Evolutionary conservation across 2,329 filamentous ascomycete genomes (phyloP), one percentile per base, ranked within the genome.

Genomic region (Albifimbria verrucaria): DNA sequence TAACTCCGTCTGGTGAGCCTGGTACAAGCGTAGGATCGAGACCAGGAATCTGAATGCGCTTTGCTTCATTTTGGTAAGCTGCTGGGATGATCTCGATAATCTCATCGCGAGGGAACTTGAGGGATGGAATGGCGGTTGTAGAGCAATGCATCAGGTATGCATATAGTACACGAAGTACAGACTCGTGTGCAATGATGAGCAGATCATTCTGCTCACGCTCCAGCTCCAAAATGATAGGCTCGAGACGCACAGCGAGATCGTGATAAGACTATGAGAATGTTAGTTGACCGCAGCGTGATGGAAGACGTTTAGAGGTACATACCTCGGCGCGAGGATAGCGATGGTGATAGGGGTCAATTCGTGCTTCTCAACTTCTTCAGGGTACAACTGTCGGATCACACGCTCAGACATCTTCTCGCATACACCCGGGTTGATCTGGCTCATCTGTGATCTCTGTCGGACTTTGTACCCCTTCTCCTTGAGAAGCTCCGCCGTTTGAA

Each of bases 81-180:
- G 93, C 92, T 3, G 94, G 95, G 54, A 97, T 95, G 67, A 99
- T 97, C 78, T 99, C 94, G 61, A 99, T 96, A 66, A 99, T 97
- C 69, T 99, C 92, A 67, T 99, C 88, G 43, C 94, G 89, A 4
- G 94, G 94, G 65, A 99, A 99, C 60, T 91, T 89, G 56, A 99
- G 83, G 61, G 87, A 88, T 4, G 94, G 94, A 57, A 99, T 99
- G 65, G 96, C 92, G 70, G 88, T 89, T 9, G 95, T 92, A 68
- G 93, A 94, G 74, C 94, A 97, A 62, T 96, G 94, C 94, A 99
- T 99, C 39, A 99, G 79, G 71, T 99, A 99, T 22, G 92, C 92
- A 68, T 99, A 99, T 3, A 99, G 81, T 22, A 99, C 94, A 43
- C 94, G 89, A 46, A 99, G 81, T n/a, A 99, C 94, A 49, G 91